A percentile compares a stretch with the other conserved stretches of the same genome.
Evolutionary conservation across 176 grass and related monocot genomes (phyloP).

Genomic region (Ensete ventricosum): DNA sequence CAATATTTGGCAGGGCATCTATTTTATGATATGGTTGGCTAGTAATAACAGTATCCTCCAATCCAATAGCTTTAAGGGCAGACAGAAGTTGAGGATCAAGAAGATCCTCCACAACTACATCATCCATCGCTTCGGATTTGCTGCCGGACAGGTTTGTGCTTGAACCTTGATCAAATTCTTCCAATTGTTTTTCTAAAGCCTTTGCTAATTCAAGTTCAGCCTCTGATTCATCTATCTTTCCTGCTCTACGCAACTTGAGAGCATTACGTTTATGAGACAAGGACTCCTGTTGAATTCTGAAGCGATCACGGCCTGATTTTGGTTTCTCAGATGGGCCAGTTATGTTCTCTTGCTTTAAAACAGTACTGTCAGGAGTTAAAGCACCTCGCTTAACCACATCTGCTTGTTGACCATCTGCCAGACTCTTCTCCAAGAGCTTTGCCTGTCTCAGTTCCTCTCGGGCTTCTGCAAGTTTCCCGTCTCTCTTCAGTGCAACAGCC

Average conservation of each 20-base stretch:
- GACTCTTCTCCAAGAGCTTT: conserved; percentile 56
- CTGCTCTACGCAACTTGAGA: conserved; percentile 78
- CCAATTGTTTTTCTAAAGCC: conserved; percentile 69
- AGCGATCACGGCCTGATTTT: conserved; percentile 61
- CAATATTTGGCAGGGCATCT: conserved; percentile 13
- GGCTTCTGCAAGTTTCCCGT: conserved; percentile 75
- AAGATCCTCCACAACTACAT: conserved; percentile 57
- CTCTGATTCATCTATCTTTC: conserved; percentile 64
- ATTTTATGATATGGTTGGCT: conserved; percentile 26
- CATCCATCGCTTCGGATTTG: conserved; percentile 25
- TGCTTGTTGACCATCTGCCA: conserved; percentile 39
- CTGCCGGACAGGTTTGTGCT: neutral
- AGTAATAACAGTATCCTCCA: conserved; percentile 41
- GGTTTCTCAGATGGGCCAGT: conserved; percentile 38
- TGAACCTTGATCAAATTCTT: conserved; percentile 56
- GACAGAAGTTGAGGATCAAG: conserved; percentile 87
- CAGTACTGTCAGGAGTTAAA: conserved; percentile 13
- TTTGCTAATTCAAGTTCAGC: conserved; percentile 84
- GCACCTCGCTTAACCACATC: neutral
- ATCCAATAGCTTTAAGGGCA: conserved; percentile 64
- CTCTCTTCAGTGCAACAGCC: conserved; percentile 78
- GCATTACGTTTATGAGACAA: conserved; percentile 82
- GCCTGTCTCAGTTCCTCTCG: conserved; percentile 77
- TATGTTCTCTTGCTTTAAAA: conserved; percentile 30
- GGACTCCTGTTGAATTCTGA: conserved; percentile 87